Evolutionary conservation across 1,139 yeast genomes (phyloP), one percentile per base, ranked within the genome.

Genomic region (Pichia sp.): DNA sequence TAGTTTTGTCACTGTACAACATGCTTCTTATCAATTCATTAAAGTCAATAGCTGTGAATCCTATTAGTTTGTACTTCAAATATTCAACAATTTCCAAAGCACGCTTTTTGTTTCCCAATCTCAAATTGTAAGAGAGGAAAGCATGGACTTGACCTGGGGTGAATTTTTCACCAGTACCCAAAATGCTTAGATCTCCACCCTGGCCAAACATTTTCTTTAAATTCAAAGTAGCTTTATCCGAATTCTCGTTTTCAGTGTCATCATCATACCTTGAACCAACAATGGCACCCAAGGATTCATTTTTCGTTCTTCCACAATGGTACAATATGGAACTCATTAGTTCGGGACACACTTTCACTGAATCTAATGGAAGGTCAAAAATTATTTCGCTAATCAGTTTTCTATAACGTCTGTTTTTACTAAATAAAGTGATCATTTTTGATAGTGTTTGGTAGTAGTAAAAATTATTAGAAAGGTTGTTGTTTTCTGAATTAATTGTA

Each of bases 71-170:
- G 12, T 58, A 55, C 34, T 56, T 58, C 9, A 64, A 58, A 48
- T 59, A 64, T 4, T 56, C 52, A 10, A 65, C 49, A 4, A 76
- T 68, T 48, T 68, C 69, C 47, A 74, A 71, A 1, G 73, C 75
- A 42, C 76, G 74, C 5, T 62, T 62, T 21, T 70, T 66, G 43
- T 76, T 76, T 4, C 71, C 68, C 41, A 73, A 66, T 12, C 63
- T 58, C 41, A 77, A 58, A 52, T 75, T 74, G 51, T 75, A 62
- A 26, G 69, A 58, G 18, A 78, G 58, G 37, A 78, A 58, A 1
- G 75, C 67, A 1, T 72, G 65, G 10, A 77, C 55, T 65, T 70
- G 62, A 6, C 56, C 59, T 6, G 60, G 52, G 3, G 68, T 57
- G 45, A 59, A 60, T 40, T 62, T 52, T 8, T 51, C 53, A 26